Conservation (phyloP, 805 yeast species). For the Saccharomycopsis synnaedendra region DNA sequence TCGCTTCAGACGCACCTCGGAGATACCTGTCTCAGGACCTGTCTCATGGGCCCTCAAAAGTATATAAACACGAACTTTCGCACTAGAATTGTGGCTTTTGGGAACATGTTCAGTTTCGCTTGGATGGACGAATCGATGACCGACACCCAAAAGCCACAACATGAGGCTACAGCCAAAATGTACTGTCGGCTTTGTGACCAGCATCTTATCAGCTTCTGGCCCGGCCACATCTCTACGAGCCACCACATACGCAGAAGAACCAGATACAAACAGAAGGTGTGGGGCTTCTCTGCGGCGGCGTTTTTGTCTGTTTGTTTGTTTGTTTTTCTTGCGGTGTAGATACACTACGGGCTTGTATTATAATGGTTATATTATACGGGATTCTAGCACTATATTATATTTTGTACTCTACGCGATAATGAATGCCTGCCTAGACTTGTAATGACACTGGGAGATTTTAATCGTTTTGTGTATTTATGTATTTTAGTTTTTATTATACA, state of each 20-base stretch:
- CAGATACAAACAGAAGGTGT: background rate
- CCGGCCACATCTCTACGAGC: constrained; percentile 3
- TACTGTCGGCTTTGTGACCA: constrained; percentile 12
- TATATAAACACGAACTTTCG: no score
- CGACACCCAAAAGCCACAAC: constrained; percentile 9
- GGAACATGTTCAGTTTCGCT: background rate
- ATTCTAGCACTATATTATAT: no score
- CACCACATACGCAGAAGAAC: constrained; percentile 3
- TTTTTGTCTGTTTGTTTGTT: background rate
- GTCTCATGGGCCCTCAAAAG: no score
- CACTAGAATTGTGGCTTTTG: background rate
- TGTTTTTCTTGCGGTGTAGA: background rate
- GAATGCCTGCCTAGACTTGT: no score
- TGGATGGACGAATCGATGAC: constrained; percentile 13
- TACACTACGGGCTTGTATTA: no score
- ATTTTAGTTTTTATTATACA: no score
- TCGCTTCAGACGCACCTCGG: no score
- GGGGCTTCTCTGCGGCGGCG: background rate
- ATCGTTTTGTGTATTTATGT: no score
- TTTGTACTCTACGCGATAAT: no score
- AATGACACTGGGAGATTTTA: no score
- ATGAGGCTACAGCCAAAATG: constrained; percentile 12
- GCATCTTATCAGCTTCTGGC: constrained; percentile 8
- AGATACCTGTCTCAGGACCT: no score
- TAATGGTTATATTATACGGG: no score